These are phyloP conservation scores for Striga asiatica DNA, from an alignment of 257 asterid genomes.

Conservation along the genomic window DNA sequence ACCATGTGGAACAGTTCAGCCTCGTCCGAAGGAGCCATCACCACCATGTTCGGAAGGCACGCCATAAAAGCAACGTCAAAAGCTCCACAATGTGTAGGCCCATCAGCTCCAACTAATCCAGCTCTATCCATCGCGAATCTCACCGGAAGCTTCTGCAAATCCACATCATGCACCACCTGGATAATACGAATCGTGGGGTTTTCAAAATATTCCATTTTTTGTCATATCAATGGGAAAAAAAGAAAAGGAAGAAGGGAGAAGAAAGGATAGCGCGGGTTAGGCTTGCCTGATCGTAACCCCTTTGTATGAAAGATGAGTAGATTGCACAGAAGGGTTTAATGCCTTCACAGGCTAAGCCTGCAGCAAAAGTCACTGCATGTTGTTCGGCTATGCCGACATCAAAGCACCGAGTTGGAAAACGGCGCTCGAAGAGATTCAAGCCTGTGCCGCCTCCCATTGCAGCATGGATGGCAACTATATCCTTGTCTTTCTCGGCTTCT, in stretches of 20 bases:
- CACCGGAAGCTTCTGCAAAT: slow-evolving; percentile 92
- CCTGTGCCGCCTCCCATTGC: slow-evolving; percentile 99
- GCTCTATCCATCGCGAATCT: slow-evolving; percentile 97
- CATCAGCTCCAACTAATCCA: slow-evolving; percentile 91
- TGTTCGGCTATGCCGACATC: slow-evolving; percentile 98
- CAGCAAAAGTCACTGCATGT: slow-evolving; percentile 96
- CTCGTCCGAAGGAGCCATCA: slow-evolving; percentile 96
- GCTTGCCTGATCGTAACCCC: slow-evolving; percentile 88
- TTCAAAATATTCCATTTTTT: no score
- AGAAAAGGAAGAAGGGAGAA: no score
- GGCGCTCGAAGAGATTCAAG: slow-evolving; percentile 74
- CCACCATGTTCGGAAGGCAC: slow-evolving; percentile 99
- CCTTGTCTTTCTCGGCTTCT: slow-evolving; percentile 86
- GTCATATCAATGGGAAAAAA: background rate
- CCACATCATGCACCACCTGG: slow-evolving; percentile 95
- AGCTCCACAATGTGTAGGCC: slow-evolving; percentile 94
- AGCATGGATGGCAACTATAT: slow-evolving; percentile 82
- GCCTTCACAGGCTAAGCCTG: slow-evolving; percentile 97
- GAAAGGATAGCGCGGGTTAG: no score
- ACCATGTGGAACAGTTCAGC: slow-evolving; percentile 92
- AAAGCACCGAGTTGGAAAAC: slow-evolving; percentile 73
- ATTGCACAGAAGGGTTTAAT: slow-evolving; percentile 85
- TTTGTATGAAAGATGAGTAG: slow-evolving; percentile 84
- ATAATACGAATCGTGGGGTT: background rate
- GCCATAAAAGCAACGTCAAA: slow-evolving; percentile 90